Evolutionary conservation across 2,329 filamentous ascomycete species (phyloP).

Genomic region (Alternaria brassicicola): DNA sequence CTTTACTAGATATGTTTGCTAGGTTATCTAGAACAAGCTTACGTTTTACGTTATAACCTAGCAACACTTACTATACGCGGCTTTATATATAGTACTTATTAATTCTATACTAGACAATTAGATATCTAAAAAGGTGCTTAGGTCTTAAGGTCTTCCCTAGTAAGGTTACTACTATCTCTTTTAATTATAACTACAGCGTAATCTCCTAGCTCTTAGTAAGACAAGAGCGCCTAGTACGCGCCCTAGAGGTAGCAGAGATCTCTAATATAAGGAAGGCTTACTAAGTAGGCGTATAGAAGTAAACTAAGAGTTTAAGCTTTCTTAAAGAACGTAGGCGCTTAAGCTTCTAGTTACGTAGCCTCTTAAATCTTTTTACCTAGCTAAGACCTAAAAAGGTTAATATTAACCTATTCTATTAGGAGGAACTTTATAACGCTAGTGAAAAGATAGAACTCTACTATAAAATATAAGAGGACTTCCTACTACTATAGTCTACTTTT

Average conservation of each 20-base stretch:
- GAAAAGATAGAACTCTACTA: conserved; percentile 8
- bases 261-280: conserved; percentile 2
- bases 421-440: conserved; percentile 7
- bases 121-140: conserved; percentile 13
- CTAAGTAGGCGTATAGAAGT: background rate
- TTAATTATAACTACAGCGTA: conserved; percentile 14
- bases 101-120: conserved; percentile 15
- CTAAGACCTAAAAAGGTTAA: conserved; percentile 7
- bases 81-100: conserved; percentile 16
- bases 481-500: conserved; percentile 8
- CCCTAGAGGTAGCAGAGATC: conserved; percentile 11
- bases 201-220: background rate
- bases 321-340: background rate
- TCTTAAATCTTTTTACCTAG: background rate
- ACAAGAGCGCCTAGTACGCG: background rate
- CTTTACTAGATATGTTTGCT: conserved; percentile 14
- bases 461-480: background rate
- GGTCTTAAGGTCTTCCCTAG: conserved; percentile 14
- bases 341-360: background rate
- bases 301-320: background rate
- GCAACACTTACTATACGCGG: background rate
- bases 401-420: background rate
- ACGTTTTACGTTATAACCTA: conserved; percentile 6
- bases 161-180: conserved; percentile 7
- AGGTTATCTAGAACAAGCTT: conserved; percentile 20